Base-by-base conservation (phyloP, 176 grass and related monocot species). In the Zizania latifolia region DNA sequence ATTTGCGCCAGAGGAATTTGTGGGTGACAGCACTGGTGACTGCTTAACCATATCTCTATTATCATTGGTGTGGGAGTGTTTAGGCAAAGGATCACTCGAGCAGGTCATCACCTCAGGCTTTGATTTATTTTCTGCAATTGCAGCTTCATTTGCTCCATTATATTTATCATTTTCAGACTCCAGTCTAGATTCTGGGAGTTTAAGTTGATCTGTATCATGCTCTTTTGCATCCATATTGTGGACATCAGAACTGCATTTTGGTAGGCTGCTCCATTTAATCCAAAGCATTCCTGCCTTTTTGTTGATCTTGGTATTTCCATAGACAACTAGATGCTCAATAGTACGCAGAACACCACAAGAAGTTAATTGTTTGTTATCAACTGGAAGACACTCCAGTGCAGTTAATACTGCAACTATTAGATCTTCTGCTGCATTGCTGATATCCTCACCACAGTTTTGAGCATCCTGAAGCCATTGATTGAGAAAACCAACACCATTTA, bases 381-480 rank as follows among this genome's bases (percentile, higher is more conserved):
- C 72, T 5, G 87, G 78, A 73, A 90, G 87, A 27, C 36, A 53
- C 16, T 88, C 85, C 62, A 90, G 58, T 30, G 65, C 79, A 68
- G 81, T 58, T 65, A 93, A 61, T 58, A 90, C 29, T 12, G 46
- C 79, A 80, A 35, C 23, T 16, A 88, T 83, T 16, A 90, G 62
- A 73, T 80, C 85, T 58, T 93, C 65, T 7, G 57, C 81, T 65
- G 72, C 26, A n/a, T 8, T 40, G 58, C 43, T 80, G 44, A 66
- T 29, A 43, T 77, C 84, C 38, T 55, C 44, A 19, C 27, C 23
- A 51, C 65, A 72, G 16, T 81, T 90, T 58, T 87, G 85, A 76
- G 78, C 78, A 44, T 90, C 87, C 55, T 81, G 74, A 64, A 93
- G 78, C 91, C 91, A 93, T 29, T 73, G 82, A 55, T 87, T 80